phyloP scores from a whole-genome alignment of 768 basidiomycete species.

The Lactarius hatsudake region DNA sequence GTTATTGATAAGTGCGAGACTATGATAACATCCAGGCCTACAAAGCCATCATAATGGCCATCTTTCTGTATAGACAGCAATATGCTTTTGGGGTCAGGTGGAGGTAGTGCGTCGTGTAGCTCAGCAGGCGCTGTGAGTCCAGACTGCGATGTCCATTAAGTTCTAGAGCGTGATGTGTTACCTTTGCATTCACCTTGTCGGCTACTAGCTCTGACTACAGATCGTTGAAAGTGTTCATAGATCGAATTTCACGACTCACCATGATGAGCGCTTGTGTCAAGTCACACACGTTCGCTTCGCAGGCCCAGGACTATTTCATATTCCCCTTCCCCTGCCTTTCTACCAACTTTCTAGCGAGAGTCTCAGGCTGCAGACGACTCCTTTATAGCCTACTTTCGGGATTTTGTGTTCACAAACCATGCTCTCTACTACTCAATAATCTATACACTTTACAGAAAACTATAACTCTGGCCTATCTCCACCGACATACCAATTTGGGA shows the following conservation, averaged over 20 bases:
- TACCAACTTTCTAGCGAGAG: neutral
- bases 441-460: too few relatives aligned
- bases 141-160: conserved; percentile 19
- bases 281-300: neutral
- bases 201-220: neutral
- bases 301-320: neutral
- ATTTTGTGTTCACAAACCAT: too few relatives aligned
- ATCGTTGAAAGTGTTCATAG: neutral
- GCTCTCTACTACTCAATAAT: too few relatives aligned
- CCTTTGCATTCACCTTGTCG: neutral
- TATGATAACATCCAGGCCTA: conserved; percentile 11
- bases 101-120: conserved; percentile 24
- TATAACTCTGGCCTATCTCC: too few relatives aligned
- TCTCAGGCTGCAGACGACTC: too few relatives aligned
- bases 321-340: neutral
- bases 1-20: neutral
- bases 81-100: conserved; percentile 17
- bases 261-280: neutral
- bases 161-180: neutral
- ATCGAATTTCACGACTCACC: conserved; percentile 8
- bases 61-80: conserved; percentile 23
- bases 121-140: conserved; percentile 24
- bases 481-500: too few relatives aligned
- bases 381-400: too few relatives aligned
- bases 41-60: conserved; percentile 23